Evolutionary conservation across 2,329 filamentous ascomycete species (phyloP).

Genomic region (Penicillium sp.): DNA sequence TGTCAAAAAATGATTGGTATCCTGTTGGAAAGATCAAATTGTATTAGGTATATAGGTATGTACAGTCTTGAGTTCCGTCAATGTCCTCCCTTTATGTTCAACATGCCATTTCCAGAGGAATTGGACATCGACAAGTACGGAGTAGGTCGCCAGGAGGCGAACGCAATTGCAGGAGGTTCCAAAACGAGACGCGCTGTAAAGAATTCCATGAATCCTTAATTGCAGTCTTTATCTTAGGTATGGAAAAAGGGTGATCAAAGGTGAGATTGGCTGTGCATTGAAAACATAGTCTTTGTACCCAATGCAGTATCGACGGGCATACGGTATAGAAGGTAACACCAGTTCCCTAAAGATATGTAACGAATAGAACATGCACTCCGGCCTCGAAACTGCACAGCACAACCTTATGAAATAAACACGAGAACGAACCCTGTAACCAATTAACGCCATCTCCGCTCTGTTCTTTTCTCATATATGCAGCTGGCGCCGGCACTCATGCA

Average conservation of each 20-base stretch:
- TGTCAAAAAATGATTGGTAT: background rate
- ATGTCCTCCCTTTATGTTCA: background rate
- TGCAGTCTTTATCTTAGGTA: no score
- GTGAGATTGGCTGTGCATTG: no score
- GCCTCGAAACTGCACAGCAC: background rate
- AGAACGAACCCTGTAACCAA: background rate
- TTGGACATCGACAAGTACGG: no score
- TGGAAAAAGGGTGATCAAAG: no score
- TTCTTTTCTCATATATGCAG: slow-evolving; percentile 5
- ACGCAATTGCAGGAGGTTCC: no score
- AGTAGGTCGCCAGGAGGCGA: no score
- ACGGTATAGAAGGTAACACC: background rate
- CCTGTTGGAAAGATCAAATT: slow-evolving; percentile 6
- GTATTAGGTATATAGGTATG: slow-evolving; percentile 7
- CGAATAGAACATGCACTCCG: background rate
- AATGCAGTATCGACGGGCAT: background rate
- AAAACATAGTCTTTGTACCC: no score
- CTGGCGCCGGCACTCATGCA: background rate
- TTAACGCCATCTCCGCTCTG: slow-evolving; percentile 10
- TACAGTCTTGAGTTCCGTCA: slow-evolving; percentile 12
- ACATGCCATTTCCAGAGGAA: no score
- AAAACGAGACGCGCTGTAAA: no score
- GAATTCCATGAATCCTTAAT: no score
- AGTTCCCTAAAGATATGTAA: slow-evolving; percentile 6
- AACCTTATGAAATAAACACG: background rate